Conservation (phyloP, 2,329 filamentous ascomycete genomes). For the Fusarium sp. region DNA sequence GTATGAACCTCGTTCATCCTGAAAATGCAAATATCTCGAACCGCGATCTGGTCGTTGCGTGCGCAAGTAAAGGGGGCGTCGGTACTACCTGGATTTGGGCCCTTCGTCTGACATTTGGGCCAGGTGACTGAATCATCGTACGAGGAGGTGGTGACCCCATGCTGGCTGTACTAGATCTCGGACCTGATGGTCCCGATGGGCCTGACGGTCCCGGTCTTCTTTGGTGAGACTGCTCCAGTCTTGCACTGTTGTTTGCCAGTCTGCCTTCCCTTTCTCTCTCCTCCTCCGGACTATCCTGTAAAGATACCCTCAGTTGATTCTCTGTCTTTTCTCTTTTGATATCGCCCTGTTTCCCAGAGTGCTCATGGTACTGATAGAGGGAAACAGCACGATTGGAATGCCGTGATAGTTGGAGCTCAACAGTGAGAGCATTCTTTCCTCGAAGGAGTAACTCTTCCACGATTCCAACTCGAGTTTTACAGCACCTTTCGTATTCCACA, state of each 20-base stretch:
- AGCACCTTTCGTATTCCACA: not conserved
- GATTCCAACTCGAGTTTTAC: not conserved
- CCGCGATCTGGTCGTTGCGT: slow-evolving; percentile 1
- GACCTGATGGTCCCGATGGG: not conserved
- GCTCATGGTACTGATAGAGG: not conserved
- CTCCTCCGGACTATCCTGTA: not conserved
- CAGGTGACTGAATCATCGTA: not conserved
- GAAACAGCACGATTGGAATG: not conserved
- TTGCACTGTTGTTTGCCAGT: not conserved
- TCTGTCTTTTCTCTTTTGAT: not conserved
- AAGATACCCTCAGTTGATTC: not conserved
- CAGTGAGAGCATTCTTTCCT: not conserved
- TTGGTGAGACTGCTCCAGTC: not conserved
- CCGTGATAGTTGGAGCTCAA: not conserved
- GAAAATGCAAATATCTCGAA: not conserved
- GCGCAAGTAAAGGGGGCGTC: slow-evolving; percentile 1
- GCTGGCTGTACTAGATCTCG: not conserved
- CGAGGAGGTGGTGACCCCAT: slow-evolving; percentile 9
- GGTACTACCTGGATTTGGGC: not conserved
- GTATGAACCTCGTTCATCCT: not conserved
- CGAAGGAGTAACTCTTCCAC: not conserved
- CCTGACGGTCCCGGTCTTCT: not conserved
- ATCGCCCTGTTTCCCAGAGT: not conserved
- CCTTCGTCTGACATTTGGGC: not conserved
- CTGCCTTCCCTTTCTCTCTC: not conserved